Evolutionary conservation across 2,329 filamentous ascomycete genomes (phyloP), one percentile per base, ranked within the genome.

Genomic region (Trichophyton simii): DNA sequence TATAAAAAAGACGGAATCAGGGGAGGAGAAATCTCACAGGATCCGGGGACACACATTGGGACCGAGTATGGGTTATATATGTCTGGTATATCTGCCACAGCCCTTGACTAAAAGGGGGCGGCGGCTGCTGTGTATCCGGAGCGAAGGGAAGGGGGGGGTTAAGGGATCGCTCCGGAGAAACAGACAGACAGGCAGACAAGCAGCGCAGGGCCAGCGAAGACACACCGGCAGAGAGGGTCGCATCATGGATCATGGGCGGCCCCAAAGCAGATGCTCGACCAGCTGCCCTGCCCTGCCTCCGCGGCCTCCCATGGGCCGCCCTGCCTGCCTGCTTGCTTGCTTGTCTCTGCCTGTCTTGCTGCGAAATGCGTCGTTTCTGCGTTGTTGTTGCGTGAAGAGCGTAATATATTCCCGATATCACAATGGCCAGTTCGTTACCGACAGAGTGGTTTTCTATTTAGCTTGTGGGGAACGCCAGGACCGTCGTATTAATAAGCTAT

Each of bases 401-500:
- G 46, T 52, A 52, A 28, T 48, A 48, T 48, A 48, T 48, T 31
- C 20, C n/a, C n/a, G 9, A 48, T 55, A 38, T 36, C 15, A 55
- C 52, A 55, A 55, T 55, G 52, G 52, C 22, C 20, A 34, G 52
- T 36, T 36, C 41, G 25, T 36, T 55, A 28, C 52, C 52, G 34
- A 31, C 52, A 55, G 52, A 34, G 28, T 20, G 52, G 52, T 55
- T 55, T 55, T n/a, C 52, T 55, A 34, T 55, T 55, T 55, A 36
- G 31, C 52, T 36, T 55, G 52, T 55, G 52, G 52, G 31, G 52
- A 55, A 55, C 4, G 28, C 52, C 52, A 55, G 52, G 52, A 28
- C 52, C 9, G 22, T 20, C 52, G 52, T 55, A 55, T 55, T 55
- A 55, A 55, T 55, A 55, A 55, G 13, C 52, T 55, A 55, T 55